Percentiles rank a stretch among this genome's conserved stretches.
These are phyloP conservation scores for Kandelia obovata DNA, from an alignment of 345 rosid species.

Conservation along the genomic window DNA sequence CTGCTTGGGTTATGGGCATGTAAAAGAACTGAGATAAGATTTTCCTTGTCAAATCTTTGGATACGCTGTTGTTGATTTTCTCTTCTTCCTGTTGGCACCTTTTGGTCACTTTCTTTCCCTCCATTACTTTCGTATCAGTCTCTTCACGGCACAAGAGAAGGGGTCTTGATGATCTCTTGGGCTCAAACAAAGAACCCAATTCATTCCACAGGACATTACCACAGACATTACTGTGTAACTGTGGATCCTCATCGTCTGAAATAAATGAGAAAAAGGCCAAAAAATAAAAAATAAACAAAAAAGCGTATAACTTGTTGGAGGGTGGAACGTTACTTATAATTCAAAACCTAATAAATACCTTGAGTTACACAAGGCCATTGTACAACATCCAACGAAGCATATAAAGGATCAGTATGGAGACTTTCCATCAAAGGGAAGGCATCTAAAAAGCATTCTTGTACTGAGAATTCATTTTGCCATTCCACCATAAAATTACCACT, in stretches of 20 bases:
- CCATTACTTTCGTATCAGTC: not conserved
- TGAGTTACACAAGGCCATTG: constrained; percentile 12
- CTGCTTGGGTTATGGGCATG: constrained; percentile 65
- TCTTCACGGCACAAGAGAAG: not conserved
- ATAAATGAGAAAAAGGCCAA: not conserved
- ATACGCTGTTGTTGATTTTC: not conserved
- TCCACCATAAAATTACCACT: constrained; percentile 11
- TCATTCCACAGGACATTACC: constrained; percentile 33
- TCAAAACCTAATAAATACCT: constrained; percentile 18
- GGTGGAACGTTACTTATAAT: not conserved
- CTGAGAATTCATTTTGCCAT: constrained; percentile 26
- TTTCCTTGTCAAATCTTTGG: constrained; percentile 35
- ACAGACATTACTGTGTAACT: constrained; percentile 5
- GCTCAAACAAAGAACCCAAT: constrained; percentile 18
- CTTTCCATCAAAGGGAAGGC: constrained; percentile 23
- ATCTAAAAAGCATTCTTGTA: constrained; percentile 21
- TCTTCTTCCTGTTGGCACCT: constrained; percentile 15
- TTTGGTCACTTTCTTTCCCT: not conserved
- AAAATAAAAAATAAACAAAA: too few species aligned
- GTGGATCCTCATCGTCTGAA: constrained; percentile 4
- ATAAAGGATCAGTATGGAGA: not conserved
- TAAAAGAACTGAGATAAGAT: constrained; percentile 39
- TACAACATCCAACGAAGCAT: constrained; percentile 24
- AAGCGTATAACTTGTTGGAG: not conserved
- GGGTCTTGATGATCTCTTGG: not conserved